These are phyloP conservation scores for Trapa incisa DNA, from an alignment of 345 rosid species.

Conservation along the genomic window DNA sequence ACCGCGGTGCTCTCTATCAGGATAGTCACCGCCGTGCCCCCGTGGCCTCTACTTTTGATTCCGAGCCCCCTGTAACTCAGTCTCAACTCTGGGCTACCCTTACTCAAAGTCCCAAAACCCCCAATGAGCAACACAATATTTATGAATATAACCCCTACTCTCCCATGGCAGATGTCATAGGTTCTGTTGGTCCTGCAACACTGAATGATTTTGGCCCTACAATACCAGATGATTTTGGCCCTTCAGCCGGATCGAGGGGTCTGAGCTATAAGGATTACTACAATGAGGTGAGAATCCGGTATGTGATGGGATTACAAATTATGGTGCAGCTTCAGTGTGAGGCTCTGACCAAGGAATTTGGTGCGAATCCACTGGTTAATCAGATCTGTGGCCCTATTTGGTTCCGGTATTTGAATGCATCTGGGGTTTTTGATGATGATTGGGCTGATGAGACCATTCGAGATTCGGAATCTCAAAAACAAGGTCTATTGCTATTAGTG, in stretches of 20 bases:
- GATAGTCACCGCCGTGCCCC: conserved; percentile 13
- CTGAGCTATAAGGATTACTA: conserved; percentile 44
- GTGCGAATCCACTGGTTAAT: conserved; percentile 47
- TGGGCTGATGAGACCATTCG: conserved; percentile 52
- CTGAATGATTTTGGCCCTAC: conserved; percentile 14
- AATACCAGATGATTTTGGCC: conserved; percentile 41
- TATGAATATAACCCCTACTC: neutral
- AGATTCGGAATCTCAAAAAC: conserved; percentile 32
- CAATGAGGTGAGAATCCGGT: conserved; percentile 52
- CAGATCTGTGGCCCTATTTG: conserved; percentile 45
- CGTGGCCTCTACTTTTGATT: conserved; percentile 8
- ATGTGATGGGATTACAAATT: conserved; percentile 53
- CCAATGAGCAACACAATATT: conserved; percentile 7
- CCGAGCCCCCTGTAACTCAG: conserved; percentile 20
- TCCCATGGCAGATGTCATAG: neutral
- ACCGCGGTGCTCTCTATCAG: conserved; percentile 35
- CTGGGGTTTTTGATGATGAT: conserved; percentile 22
- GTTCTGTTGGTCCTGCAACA: neutral
- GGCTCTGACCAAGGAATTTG: conserved; percentile 49
- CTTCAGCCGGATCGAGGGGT: conserved; percentile 2
- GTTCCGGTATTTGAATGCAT: neutral
- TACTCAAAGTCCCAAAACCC: conserved; percentile 8
- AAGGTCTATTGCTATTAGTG: conserved; percentile 15
- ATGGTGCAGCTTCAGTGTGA: conserved; percentile 66
- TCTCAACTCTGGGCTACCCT: conserved; percentile 32